These are phyloP conservation scores for Lentinula lateritia DNA, from an alignment of 768 basidiomycete species.

Conservation along the genomic window DNA sequence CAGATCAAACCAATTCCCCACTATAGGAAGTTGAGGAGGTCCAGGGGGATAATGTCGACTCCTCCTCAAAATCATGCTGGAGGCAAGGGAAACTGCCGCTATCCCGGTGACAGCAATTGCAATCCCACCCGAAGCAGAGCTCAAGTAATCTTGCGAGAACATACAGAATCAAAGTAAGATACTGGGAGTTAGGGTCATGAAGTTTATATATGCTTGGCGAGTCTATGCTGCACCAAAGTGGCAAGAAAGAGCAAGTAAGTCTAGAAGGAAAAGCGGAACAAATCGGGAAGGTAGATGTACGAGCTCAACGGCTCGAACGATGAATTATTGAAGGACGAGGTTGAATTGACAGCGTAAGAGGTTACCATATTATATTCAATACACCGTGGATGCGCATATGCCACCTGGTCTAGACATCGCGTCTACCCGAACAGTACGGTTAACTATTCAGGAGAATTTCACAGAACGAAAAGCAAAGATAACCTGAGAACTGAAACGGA, in stretches of 20 bases:
- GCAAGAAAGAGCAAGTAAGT: neutral
- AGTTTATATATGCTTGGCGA: neutral
- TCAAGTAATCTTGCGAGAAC: neutral
- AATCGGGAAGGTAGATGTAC: neutral
- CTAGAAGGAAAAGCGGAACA: neutral
- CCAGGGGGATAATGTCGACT: slow-evolving; percentile 24
- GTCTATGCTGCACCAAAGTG: neutral
- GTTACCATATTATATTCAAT: no score
- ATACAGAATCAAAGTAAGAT: neutral
- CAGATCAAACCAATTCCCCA: slow-evolving; percentile 34
- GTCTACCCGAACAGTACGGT: neutral
- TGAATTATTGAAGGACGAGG: no score
- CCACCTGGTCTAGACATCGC: neutral
- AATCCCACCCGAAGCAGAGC: neutral
- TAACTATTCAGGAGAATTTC: neutral
- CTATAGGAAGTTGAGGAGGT: slow-evolving; percentile 28
- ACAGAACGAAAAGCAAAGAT: neutral
- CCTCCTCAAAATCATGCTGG: neutral
- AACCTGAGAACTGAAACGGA: neutral
- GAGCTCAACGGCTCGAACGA: no score
- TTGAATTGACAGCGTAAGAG: no score
- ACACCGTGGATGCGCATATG: no score
- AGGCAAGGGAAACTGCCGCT: neutral
- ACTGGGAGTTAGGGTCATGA: neutral
- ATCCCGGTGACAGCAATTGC: neutral